Base-by-base conservation (phyloP, 1,139 yeast genomes). In the Pichia sp. region DNA sequence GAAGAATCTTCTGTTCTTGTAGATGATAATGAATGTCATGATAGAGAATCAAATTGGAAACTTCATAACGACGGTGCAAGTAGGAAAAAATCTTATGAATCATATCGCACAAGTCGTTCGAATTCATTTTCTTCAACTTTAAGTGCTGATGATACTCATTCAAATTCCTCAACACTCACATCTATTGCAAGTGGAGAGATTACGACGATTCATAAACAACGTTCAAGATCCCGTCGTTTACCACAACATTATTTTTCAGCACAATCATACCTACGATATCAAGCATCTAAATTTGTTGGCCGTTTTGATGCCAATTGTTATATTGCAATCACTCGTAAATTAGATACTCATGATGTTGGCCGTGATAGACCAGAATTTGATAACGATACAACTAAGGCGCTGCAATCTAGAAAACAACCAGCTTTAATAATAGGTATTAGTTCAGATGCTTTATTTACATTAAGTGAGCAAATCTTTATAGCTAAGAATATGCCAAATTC, bases 231-330 rank as follows among this genome's bases (percentile, higher is more conserved):
- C 25, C 57, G 62, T 40, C 55, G 66, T 46, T 69, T 79, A 38
- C 89, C 91, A 3, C 95, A 85, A 52, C 88, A 95, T 6, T 86
- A 77, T 57, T 91, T 91, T 64, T 85, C 96, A 0, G 98, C 98
- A 1, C 98, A 91, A 63, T 82, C 91, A 40, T 91, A 91, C 60
- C 69, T 91, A 52, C 74, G 98, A 47, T 91, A 91, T 60, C 98
- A 91, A 60, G 97, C 96, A 3, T 77, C 79, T 42, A 91, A 91
- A 62, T 91, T 91, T 60, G 80, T 89, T 39, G 72, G 76, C 36
- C 71, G 98, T 54, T 91, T 89, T 56, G 98, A 91, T 63, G 96
- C 98, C 19, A 91, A 91, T 59, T 91, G 98, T 64, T 91, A 91
- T 62, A 88, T 91, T 43, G 77, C 96, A 22, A 86, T 91, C 43